phyloP scores from a whole-genome alignment of 768 basidiomycete genomes.

The Boletus rubescentipes region DNA sequence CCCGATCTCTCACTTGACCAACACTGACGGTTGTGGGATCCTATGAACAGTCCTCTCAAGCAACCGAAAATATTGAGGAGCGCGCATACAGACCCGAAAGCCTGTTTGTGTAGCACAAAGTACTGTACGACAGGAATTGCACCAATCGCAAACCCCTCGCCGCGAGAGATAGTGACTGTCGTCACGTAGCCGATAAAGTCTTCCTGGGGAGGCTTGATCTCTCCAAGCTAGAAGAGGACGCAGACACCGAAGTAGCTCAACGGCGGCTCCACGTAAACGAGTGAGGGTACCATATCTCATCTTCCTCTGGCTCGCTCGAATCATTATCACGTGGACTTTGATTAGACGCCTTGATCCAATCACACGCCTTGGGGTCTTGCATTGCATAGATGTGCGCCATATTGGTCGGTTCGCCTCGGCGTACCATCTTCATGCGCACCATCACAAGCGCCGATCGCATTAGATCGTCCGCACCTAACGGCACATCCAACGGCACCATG shows the following conservation, averaged over 20 bases:
- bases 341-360: constrained; percentile 44
- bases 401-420: constrained; percentile 72
- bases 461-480: constrained; percentile 42
- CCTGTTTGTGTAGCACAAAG: constrained; percentile 53
- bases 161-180: constrained; percentile 79
- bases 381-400: constrained; percentile 71
- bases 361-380: constrained; percentile 49
- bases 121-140: constrained; percentile 59
- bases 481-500: constrained; percentile 38
- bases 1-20: constrained; percentile 68
- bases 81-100: constrained; percentile 31
- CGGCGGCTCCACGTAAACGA: background rate
- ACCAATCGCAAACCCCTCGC: constrained; percentile 76
- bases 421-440: constrained; percentile 60
- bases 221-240: constrained; percentile 42
- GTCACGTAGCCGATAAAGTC: constrained; percentile 80
- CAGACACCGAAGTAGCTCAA: background rate
- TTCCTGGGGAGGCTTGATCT: constrained; percentile 39
- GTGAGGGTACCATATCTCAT: constrained; percentile 26
- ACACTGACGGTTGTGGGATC: constrained; percentile 29
- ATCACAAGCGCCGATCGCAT: constrained; percentile 63
- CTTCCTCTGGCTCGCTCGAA: constrained; percentile 21
- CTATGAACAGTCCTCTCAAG: constrained; percentile 12
- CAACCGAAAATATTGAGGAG: background rate
- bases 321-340: constrained; percentile 2